Evolutionary conservation across 73 alveolate species (phyloP), one percentile per base, ranked within the genome.

Genomic region (Uronychia setigera): DNA sequence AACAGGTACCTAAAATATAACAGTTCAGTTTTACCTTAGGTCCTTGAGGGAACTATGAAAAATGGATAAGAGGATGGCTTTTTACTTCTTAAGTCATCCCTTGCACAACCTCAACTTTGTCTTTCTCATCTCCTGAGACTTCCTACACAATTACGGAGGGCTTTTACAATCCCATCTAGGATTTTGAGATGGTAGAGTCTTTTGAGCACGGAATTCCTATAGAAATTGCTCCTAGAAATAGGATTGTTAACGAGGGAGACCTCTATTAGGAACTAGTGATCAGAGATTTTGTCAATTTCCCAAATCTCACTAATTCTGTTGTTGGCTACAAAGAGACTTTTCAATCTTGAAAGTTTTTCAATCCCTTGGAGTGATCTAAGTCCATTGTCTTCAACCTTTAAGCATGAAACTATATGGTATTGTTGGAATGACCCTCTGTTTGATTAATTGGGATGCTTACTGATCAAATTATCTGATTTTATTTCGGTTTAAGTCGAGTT

Each of bases 221-320:
- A 94, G 60, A 87, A 84, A 29, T 94, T 92, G 60, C 91, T 93
- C 81, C 98, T 85, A n/a, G 87, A 35, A 31, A 94, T 86, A 32
- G 97, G 95, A 88, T 93, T 94, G 59, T 90, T 82, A 28, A 79
- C 35, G 29, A 92, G 81, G 31, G 89, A 82, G 19, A 92, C 75
- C 35, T 92, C 97, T 35, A 77, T 59, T 32, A 92, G 35, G 75
- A 32, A 46, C 29, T 85, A 35, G 13, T 86, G 59, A 32, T 81
- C 89, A 33, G 35, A 27, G 33, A 92, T 32, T 28, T 92, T 79
- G 84, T 92, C 97, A 0, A 92, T 77, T 31, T 92, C 94, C 26
- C 86, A 84, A 19, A 89, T 29, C 30, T 92, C 97, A 78, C 80
- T 81, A 13, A 92, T 83, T 67, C 97, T 92, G 60, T 92, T 92